These are phyloP conservation scores for Oehlia diaphana DNA, from an alignment of 192 early-diverging fungal genomes.

Conservation along the genomic window DNA sequence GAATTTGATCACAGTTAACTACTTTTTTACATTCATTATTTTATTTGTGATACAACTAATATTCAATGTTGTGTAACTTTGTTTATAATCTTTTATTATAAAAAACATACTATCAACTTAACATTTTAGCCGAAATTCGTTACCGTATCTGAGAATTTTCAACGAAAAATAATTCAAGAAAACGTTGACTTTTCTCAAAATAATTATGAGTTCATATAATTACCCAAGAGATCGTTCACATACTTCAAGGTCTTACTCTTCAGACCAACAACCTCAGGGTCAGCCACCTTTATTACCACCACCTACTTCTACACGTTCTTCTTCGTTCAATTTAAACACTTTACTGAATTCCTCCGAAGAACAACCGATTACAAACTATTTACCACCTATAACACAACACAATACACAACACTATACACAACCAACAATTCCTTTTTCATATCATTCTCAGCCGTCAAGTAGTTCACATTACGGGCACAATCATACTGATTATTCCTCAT, in stretches of 20 bases:
- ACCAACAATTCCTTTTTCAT: not conserved
- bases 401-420: slow-evolving; percentile 1
- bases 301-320: not conserved
- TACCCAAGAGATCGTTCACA: slow-evolving; percentile 13
- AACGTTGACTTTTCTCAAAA: not conserved
- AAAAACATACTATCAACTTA: not conserved
- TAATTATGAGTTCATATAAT: slow-evolving; percentile 23
- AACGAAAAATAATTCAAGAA: not conserved
- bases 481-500: slow-evolving; percentile 9
- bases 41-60: not conserved
- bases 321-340: slow-evolving; percentile 5
- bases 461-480: slow-evolving; percentile 13
- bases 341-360: slow-evolving; percentile 28
- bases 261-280: slow-evolving; percentile 10
- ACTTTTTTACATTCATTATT: not conserved
- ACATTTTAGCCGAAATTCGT: not conserved
- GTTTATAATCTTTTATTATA: not conserved
- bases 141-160: too few relatives aligned
- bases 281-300: slow-evolving; percentile 23
- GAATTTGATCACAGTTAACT: too few relatives aligned
- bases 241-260: slow-evolving; percentile 8
- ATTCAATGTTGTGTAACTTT: not conserved
- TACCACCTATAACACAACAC: slow-evolving; percentile 2
- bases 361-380: not conserved
- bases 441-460: not conserved